A percentile compares a stretch with the other conserved stretches of the same genome.
Evolutionary conservation across 2,329 filamentous ascomycete genomes (phyloP).

Genomic region (Massarina eburnea): DNA sequence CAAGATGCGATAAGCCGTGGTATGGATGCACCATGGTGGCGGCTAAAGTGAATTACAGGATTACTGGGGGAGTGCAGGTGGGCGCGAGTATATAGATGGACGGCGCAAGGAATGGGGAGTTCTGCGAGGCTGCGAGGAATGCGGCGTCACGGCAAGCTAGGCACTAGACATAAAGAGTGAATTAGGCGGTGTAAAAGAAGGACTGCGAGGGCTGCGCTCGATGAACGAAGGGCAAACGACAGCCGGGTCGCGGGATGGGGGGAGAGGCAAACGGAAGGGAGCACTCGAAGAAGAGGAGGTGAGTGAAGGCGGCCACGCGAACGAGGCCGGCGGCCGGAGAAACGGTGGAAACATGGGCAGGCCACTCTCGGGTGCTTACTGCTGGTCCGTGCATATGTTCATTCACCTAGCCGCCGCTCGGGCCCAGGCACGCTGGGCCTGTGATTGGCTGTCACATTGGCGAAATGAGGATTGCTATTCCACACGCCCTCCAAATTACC

Average conservation of each 20-base stretch:
- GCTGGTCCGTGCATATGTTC: conserved; percentile 18
- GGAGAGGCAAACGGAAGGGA: conserved; percentile 22
- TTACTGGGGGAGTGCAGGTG: conserved; percentile 6
- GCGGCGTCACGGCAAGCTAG: conserved; percentile 15
- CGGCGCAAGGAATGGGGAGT: neutral
- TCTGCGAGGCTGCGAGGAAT: conserved; percentile 3
- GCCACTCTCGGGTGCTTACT: conserved; percentile 10
- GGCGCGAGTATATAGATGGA: conserved; percentile 14
- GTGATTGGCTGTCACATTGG: conserved; percentile 31
- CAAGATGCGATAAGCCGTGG: conserved; percentile 28
- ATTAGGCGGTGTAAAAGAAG: conserved; percentile 33
- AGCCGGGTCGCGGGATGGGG: conserved; percentile 42
- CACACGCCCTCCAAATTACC: neutral
- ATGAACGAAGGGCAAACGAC: conserved; percentile 44
- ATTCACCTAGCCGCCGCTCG: conserved; percentile 17
- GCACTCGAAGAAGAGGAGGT: conserved; percentile 14
- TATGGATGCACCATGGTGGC: conserved; percentile 26
- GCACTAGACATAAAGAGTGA: conserved; percentile 38
- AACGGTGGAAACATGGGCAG: conserved; percentile 4
- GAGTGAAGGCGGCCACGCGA: conserved; percentile 12
- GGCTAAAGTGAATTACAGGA: conserved; percentile 14
- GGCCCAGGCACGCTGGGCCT: conserved; percentile 27
- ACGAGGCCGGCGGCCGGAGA: conserved; percentile 10
- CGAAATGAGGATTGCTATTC: neutral
- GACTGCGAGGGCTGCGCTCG: conserved; percentile 39